Evolutionary conservation across 176 grass and related monocot genomes (phyloP), one percentile per base, ranked within the genome.

Genomic region (Cenchrus fungigraminus): DNA sequence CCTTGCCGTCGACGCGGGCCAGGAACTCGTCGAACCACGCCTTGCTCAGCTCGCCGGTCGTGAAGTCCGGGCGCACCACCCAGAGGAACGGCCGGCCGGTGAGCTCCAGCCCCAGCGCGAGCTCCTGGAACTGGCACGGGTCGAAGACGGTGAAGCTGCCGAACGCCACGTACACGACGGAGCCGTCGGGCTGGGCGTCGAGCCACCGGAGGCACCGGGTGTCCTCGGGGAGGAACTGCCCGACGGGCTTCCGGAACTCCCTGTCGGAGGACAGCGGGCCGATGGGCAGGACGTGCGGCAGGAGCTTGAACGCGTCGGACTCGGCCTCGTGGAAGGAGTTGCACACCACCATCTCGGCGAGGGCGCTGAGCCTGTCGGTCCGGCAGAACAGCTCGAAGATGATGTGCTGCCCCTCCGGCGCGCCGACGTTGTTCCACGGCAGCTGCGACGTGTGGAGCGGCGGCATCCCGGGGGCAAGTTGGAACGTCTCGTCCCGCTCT

Each of bases 131-230:
- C 71, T 85, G 86, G 20, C 51, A 10, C 15, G 8, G 51, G 69
- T 77, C 17, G 53, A 91, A 66, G 22, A 85, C 82, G 45, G 85
- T 42, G 85, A 89, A 40, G 34, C 90, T 94, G 1, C 92, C 90
- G 5, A 94, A 94, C 1, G 92, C 87, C 6, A 92, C 75, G 9
- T 91, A 94, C 28, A 86, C 40, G 2, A 90, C 92, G 1, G 84
- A 91, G 15, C 83, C 74, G 0, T 3, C 9, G 9, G 72, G 51
- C 29, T 97, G 91, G 20, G 71, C 77, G 0, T 97, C 86, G 0
- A 97, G 89, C 85, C 81, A 87, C 20, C 9, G 3, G 7, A 83
- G 28, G 58, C 79, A 87, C 5, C 67, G 53, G 25, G 16, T 6
- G 65, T 92, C 91, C 62, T 84, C 75, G 0, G 59, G 78, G 84